These are phyloP conservation scores for Alopecurus myosuroides DNA, from an alignment of 176 grass and related monocot genomes.

Conservation along the genomic window DNA sequence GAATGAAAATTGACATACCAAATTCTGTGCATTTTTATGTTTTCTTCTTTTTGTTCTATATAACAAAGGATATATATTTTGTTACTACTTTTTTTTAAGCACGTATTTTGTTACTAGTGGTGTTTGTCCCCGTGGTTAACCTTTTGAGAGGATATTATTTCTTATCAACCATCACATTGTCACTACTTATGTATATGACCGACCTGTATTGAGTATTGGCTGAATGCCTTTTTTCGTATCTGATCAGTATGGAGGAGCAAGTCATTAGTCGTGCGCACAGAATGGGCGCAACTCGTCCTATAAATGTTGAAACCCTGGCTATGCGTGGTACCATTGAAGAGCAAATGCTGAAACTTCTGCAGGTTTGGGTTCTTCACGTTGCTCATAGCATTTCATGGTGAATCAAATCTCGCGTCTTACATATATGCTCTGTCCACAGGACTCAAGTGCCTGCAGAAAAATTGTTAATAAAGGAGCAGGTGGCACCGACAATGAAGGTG, in stretches of 20 bases:
- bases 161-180: background rate
- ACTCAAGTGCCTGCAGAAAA: constrained; percentile 61
- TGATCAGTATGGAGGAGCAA: constrained; percentile 91
- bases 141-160: background rate
- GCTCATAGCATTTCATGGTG: background rate
- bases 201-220: background rate
- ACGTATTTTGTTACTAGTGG: background rate
- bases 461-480: constrained; percentile 51
- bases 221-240: background rate
- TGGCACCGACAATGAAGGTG: constrained; percentile 57
- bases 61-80: background rate
- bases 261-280: constrained; percentile 93
- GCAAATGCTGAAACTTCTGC: constrained; percentile 86
- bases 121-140: background rate
- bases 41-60: background rate
- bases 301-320: constrained; percentile 82
- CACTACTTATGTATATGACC: background rate
- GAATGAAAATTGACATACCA: background rate
- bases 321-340: constrained; percentile 97
- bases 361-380: constrained; percentile 36
- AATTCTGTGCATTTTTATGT: background rate
- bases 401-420: background rate
- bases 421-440: constrained; percentile 31
- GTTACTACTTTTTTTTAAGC: no score
- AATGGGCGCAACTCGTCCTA: constrained; percentile 89